A percentile compares a stretch with the other conserved stretches of the same genome.
These are phyloP conservation scores for Neopestalotiopsis rosae DNA, from an alignment of 2,329 filamentous ascomycete genomes.

Conservation along the genomic window DNA sequence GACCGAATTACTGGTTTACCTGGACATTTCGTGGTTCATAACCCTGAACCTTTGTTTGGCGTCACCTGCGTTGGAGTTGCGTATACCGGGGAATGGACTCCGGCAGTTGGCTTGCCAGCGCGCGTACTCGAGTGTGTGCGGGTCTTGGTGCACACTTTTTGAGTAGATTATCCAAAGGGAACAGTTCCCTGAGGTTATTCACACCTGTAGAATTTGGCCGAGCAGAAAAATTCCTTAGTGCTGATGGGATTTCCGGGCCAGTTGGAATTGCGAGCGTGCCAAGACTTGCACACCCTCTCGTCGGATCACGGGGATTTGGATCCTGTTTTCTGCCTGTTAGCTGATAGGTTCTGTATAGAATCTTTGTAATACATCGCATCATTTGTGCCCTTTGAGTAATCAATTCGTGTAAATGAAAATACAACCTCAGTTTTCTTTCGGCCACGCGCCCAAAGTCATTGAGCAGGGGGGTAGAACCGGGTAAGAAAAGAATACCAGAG, in stretches of 20 bases:
- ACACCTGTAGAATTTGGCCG: background rate
- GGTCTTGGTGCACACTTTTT: too few relatives aligned
- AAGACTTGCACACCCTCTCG: background rate
- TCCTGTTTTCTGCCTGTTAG: background rate
- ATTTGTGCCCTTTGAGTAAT: background rate
- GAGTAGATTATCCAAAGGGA: too few relatives aligned
- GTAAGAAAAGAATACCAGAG: background rate
- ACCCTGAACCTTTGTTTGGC: background rate
- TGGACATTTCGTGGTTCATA: background rate
- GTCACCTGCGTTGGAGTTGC: background rate
- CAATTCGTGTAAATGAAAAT: conserved; percentile 3
- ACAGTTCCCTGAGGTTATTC: background rate
- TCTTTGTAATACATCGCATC: background rate
- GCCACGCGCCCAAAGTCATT: background rate
- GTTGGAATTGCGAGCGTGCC: background rate
- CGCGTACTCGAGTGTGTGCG: background rate
- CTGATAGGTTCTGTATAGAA: background rate
- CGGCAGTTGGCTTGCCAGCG: background rate
- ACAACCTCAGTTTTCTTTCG: background rate
- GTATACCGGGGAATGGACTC: background rate
- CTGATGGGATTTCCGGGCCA: background rate
- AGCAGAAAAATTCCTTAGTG: background rate
- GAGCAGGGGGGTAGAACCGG: background rate
- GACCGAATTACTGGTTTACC: background rate
- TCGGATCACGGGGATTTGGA: background rate